Base-by-base conservation (phyloP, 768 basidiomycete species). In the Tubosaeta sp. region DNA sequence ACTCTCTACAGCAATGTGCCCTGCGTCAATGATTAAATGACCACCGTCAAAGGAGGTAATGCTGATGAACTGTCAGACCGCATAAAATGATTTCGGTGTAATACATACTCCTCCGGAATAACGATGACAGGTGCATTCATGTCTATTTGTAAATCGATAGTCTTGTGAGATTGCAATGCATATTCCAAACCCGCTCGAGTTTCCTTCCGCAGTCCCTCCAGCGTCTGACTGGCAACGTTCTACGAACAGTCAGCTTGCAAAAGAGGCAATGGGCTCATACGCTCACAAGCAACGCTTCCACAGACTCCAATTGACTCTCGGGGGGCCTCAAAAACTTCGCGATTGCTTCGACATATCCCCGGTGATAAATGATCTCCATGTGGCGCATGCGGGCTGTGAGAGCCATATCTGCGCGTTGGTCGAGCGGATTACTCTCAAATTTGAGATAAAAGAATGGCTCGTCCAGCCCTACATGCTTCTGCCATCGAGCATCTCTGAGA, bases 51-150 rank as follows among this genome's bases (percentile, higher is more conserved):
- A 78, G 7, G 82, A 82, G 4, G 85, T 87, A 46, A 97, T 80
- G 59, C 92, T 95, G 52, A 53, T 49, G 33, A 37, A 54, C 22
- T n/a, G 50, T 54, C 39, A 60, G 57, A 11, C 42, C 10, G 32
- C n/a, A 48, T 17, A 37, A n/a, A 38, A 43, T 39, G 67, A 75
- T 50, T 29, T 19, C 1, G 26, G 42, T 19, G 29, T 47, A 46
- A 42, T 9, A 43, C 69, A 46, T 65, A 94, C 92, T 91, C 85
- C 72, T 98, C 95, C 1, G 97, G 97, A 48, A 98, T 81, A 61
- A 99, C 92, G 65, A 99, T 97, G 59, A 99, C 83, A 6, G 97
- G 97, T 0, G 97, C 93, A 61, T 95, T 91, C 77, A 99, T 80
- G 63, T 99, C 95, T 73, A 99, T 82, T 58, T 91, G 89, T n/a